Conservation (phyloP, 306 rosid genomes). For the Cucurbita pepo region DNA sequence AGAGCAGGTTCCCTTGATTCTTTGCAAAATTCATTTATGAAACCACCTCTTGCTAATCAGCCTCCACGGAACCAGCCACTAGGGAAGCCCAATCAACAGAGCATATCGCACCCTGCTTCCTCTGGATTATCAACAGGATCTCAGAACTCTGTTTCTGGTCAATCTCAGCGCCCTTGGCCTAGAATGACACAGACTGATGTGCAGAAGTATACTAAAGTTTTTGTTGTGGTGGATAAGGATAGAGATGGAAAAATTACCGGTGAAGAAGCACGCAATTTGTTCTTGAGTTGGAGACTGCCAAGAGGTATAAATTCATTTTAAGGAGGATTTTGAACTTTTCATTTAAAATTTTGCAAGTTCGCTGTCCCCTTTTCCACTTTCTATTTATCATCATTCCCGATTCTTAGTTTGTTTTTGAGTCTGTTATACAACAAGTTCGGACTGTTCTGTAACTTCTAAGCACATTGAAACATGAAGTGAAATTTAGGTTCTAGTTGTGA, state of each 20-base stretch:
- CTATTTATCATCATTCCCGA: neutral
- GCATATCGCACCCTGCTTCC: conserved; percentile 24
- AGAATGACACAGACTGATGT: conserved; percentile 66
- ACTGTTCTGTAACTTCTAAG: neutral
- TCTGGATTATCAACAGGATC: conserved; percentile 32
- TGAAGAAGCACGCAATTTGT: conserved; percentile 83
- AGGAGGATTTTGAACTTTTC: neutral
- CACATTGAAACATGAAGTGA: neutral
- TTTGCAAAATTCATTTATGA: conserved; percentile 29
- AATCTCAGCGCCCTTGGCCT: conserved; percentile 68
- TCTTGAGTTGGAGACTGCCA: conserved; percentile 86
- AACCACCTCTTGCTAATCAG: conserved; percentile 39
- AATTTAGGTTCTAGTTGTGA: neutral
- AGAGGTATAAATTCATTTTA: conserved; percentile 44
- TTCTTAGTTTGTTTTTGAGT: neutral
- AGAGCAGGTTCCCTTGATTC: conserved; percentile 30
- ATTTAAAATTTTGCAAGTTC: neutral
- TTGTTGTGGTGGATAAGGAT: conserved; percentile 83
- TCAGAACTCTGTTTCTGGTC: conserved; percentile 45
- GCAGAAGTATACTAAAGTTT: conserved; percentile 81
- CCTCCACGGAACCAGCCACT: conserved; percentile 30
- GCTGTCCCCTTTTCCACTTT: neutral
- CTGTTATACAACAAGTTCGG: neutral
- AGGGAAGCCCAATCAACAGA: conserved; percentile 35
- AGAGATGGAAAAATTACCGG: conserved; percentile 96